Conservation (phyloP, 140 eudicot genomes). For the Oenanthe javanica region DNA sequence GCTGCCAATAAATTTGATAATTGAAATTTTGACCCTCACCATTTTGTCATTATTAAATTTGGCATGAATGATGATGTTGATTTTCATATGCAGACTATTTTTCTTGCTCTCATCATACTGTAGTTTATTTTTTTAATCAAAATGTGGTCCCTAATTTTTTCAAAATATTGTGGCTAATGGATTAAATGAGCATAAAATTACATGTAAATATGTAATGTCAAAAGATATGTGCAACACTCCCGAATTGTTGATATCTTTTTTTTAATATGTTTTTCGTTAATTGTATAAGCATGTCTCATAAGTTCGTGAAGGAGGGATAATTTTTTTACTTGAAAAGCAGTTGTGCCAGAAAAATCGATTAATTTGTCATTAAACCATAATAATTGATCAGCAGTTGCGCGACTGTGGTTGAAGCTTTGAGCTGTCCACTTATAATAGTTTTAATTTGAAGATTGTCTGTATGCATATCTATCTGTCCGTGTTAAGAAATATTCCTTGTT, state of each 20-base stretch:
- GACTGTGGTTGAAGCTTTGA: neutral
- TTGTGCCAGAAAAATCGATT: neutral
- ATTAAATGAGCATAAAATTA: neutral
- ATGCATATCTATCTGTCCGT: neutral
- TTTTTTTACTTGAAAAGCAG: neutral
- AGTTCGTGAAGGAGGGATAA: neutral
- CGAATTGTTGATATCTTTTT: too few species aligned
- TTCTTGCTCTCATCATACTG: neutral
- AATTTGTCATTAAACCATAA: neutral
- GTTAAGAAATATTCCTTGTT: neutral
- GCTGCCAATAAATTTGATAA: constrained; percentile 46
- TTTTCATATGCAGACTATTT: constrained; percentile 8
- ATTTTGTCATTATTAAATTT: constrained; percentile 20
- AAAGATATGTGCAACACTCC: neutral
- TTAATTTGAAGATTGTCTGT: neutral
- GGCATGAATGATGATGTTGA: neutral
- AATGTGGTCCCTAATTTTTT: constrained; percentile 10
- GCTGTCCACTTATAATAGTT: neutral
- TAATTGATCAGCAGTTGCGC: neutral
- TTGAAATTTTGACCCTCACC: constrained; percentile 7
- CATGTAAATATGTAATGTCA: neutral
- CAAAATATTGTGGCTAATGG: neutral
- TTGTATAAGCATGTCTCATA: neutral
- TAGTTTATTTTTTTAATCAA: constrained; percentile 13
- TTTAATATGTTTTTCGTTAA: too few species aligned